Base-by-base conservation (phyloP, 148 eudicot species). In the Rhododendron mucronatum region DNA sequence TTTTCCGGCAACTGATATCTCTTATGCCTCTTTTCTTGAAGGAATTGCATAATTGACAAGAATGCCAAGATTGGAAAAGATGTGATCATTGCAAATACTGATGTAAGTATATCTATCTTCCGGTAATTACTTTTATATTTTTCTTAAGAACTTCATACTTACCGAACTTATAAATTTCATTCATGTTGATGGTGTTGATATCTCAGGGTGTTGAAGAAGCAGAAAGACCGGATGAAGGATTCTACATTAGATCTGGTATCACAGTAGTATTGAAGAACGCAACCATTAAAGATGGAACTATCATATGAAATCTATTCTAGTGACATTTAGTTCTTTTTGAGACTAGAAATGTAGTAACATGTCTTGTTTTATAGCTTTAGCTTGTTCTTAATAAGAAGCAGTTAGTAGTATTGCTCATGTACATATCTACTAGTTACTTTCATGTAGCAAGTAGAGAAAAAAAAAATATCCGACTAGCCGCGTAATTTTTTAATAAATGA, bases 41-140 rank as follows among this genome's bases (percentile, higher is more conserved):
- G 98, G 92, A 95, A 97, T 82, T 97, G 99, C 92, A 97, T 97
- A 81, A 97, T 97, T 82, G 98, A 95, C 92, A 97, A 95, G 96
- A 97, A 97, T 81, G 96, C 98, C n/a, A 97, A 91, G 89, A 95
- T 95, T 2, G 99, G 99, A 80, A 93, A 82, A 87, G 91, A 94
- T 80, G 99, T 94, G 86, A 77, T 96, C 83, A 95, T 96, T 81
- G 89, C 91, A 83, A 95, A 96, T 79, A 92, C 88, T 83, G 98
- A 96, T 86, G 98, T 93, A 90, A 89, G 93, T 85, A 73, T 81
- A 8, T 7, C 26, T 55, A 8, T 67, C 26, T 28, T 15, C 57
- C 78, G 10, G 9, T 5, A 20, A 7, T 14, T 0, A 50, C 79
- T 84, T 48, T 45, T 48, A 37, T 73, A 15, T 61, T 39, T 15